Percentiles rank a stretch among this genome's conserved stretches.
These are phyloP conservation scores for Abortiporus biennis DNA, from an alignment of 1,284 basidiomycete species.

Conservation along the genomic window DNA sequence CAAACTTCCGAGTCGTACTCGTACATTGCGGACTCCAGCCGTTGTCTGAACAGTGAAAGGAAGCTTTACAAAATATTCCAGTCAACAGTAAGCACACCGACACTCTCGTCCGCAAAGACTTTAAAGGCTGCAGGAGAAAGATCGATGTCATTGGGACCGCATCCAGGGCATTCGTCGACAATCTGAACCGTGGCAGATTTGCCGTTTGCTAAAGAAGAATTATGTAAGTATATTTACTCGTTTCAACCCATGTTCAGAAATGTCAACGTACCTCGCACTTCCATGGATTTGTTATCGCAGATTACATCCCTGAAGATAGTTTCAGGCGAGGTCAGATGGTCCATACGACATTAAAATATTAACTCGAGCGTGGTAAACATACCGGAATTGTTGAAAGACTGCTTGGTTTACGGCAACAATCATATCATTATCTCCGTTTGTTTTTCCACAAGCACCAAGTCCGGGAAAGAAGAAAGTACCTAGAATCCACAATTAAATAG, in stretches of 20 bases:
- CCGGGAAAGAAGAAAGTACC: constrained; percentile 56
- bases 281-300: constrained; percentile 37
- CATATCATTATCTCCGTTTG: constrained; percentile 43
- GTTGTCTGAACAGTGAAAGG: no score
- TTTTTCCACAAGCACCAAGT: constrained; percentile 65
- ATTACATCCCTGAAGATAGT: constrained; percentile 29
- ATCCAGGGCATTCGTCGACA: constrained; percentile 36
- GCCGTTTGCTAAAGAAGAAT: constrained; percentile 28
- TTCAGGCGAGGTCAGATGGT: no score
- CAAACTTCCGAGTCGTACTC: no score
- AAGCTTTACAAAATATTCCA: no score
- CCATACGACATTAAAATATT: no score
- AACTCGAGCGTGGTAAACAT: no score
- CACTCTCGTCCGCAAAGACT: constrained; percentile 24
- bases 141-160: constrained; percentile 33
- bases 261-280: no score
- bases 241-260: no score
- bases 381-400: constrained; percentile 53
- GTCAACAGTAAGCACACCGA: no score
- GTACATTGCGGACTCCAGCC: no score
- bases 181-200: constrained; percentile 31
- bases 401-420: constrained; percentile 57
- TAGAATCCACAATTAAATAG: no score
- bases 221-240: constrained; percentile 29
- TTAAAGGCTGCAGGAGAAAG: constrained; percentile 34